Percentiles rank a stretch among this genome's conserved stretches.
These are phyloP conservation scores for Fagus sylvatica DNA, from an alignment of 306 rosid genomes.

Conservation along the genomic window DNA sequence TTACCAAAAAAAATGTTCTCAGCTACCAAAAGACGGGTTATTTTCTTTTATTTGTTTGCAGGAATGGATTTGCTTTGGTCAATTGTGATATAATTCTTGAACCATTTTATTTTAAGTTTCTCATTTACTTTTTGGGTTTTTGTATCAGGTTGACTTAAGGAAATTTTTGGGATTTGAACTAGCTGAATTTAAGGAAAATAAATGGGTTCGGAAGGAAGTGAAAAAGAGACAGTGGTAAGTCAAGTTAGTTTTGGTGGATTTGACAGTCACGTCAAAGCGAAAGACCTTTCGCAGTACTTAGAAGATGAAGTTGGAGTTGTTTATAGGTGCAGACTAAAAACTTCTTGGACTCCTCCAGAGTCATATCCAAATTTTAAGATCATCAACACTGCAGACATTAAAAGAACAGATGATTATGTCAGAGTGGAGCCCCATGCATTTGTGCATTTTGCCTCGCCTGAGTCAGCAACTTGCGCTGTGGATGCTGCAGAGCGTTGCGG, in stretches of 20 bases:
- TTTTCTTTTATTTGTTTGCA: too few relatives aligned
- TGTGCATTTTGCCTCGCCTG: conserved; percentile 65
- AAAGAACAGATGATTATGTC: conserved; percentile 34
- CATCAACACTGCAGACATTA: conserved; percentile 16
- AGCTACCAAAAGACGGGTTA: neutral
- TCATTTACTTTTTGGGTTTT: neutral
- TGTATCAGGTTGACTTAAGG: neutral
- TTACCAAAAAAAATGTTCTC: neutral
- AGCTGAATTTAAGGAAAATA: conserved; percentile 32
- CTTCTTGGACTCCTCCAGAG: conserved; percentile 81
- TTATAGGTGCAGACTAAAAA: conserved; percentile 71
- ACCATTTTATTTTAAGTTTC: conserved; percentile 1
- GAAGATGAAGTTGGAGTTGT: conserved; percentile 62
- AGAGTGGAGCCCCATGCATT: conserved; percentile 81
- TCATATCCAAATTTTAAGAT: conserved; percentile 60
- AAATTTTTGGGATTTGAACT: conserved; percentile 13
- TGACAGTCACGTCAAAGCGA: conserved; percentile 49
- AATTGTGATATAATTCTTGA: neutral
- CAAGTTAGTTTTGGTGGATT: conserved; percentile 87
- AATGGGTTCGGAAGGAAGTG: conserved; percentile 49
- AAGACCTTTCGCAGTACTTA: conserved; percentile 49
- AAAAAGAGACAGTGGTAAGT: conserved; percentile 47
- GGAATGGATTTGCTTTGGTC: neutral
- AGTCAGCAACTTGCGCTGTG: conserved; percentile 43
- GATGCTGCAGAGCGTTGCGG: conserved; percentile 50